Evolutionary conservation across 2,329 filamentous ascomycete species (phyloP).

Genomic region (Colletotrichum melonis): DNA sequence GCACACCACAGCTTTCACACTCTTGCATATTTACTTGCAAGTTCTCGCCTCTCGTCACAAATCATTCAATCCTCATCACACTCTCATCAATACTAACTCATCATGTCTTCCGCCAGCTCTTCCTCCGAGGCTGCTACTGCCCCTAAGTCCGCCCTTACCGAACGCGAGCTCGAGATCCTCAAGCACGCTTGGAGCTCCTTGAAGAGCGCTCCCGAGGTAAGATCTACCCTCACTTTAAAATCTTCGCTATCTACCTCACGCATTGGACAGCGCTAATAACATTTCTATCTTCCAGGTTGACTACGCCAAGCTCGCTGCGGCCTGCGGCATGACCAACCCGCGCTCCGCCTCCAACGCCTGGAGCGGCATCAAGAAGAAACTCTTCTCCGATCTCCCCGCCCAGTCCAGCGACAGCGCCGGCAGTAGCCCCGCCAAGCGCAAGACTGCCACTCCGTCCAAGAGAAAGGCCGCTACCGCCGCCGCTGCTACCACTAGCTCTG

Average conservation of each 20-base stretch:
- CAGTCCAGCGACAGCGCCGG: constrained; percentile 8
- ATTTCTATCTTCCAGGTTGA: constrained; percentile 38
- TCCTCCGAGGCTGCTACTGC: neutral
- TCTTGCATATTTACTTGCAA: neutral
- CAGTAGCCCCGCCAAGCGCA: constrained; percentile 37
- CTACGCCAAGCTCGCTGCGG: constrained; percentile 38
- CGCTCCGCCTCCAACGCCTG: constrained; percentile 41
- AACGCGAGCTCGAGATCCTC: constrained; percentile 41
- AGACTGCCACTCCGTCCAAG: constrained; percentile 22
- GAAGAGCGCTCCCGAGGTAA: constrained; percentile 41
- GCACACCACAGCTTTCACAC: neutral
- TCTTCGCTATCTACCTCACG: neutral
- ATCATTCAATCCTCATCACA: neutral
- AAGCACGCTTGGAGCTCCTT: constrained; percentile 40
- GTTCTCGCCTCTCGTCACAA: neutral
- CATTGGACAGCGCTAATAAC: neutral
- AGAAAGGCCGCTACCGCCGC: constrained; percentile 10
- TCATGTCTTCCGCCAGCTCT: neutral
- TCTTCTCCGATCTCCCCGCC: constrained; percentile 30
- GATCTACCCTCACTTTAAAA: neutral
- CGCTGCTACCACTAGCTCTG: neutral
- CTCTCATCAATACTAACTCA: neutral
- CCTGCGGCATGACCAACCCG: constrained; percentile 40
- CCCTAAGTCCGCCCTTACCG: constrained; percentile 35
- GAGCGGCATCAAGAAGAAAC: constrained; percentile 41